Conservation (phyloP, 352 stramenopile genomes). For the Globisporangium iwayamae region DNA sequence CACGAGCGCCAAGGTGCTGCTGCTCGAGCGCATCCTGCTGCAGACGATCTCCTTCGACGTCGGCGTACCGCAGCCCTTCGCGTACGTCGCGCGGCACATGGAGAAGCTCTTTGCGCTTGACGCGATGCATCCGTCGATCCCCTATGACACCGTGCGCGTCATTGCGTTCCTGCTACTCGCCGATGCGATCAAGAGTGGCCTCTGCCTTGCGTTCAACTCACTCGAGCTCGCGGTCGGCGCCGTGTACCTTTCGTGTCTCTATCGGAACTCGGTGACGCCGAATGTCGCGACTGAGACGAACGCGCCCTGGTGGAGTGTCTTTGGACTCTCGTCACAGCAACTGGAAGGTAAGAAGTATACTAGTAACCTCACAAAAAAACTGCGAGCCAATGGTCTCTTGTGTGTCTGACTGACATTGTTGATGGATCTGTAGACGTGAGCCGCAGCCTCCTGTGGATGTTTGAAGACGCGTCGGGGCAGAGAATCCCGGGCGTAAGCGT, state of each 20-base stretch:
- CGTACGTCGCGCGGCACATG: slow-evolving; percentile 52
- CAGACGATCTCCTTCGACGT: slow-evolving; percentile 77
- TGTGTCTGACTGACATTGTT: background rate
- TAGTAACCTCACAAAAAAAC: no score
- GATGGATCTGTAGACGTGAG: slow-evolving; percentile 35
- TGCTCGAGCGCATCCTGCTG: slow-evolving; percentile 68
- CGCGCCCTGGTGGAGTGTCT: slow-evolving; percentile 67
- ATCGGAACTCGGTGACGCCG: slow-evolving; percentile 40
- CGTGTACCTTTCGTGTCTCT: slow-evolving; percentile 71
- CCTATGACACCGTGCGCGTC: slow-evolving; percentile 42
- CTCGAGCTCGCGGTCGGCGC: slow-evolving; percentile 51
- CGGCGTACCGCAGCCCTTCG: slow-evolving; percentile 59
- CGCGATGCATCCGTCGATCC: slow-evolving; percentile 47
- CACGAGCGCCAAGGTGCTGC: slow-evolving; percentile 54
- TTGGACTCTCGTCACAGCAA: slow-evolving; percentile 40
- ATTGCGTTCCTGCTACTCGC: slow-evolving; percentile 53
- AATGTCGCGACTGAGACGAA: slow-evolving; percentile 66
- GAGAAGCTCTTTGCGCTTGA: slow-evolving; percentile 54
- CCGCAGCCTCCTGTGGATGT: slow-evolving; percentile 61
- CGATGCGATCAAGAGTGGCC: slow-evolving; percentile 52
- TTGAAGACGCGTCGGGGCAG: slow-evolving; percentile 38
- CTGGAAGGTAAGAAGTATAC: slow-evolving; percentile 34
- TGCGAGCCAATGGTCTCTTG: no score
- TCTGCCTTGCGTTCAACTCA: slow-evolving; percentile 53
- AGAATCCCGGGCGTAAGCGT: slow-evolving; percentile 33